Base-by-base conservation (phyloP, 139 green algal species). In the Tetradesmus lagerheimii region DNA sequence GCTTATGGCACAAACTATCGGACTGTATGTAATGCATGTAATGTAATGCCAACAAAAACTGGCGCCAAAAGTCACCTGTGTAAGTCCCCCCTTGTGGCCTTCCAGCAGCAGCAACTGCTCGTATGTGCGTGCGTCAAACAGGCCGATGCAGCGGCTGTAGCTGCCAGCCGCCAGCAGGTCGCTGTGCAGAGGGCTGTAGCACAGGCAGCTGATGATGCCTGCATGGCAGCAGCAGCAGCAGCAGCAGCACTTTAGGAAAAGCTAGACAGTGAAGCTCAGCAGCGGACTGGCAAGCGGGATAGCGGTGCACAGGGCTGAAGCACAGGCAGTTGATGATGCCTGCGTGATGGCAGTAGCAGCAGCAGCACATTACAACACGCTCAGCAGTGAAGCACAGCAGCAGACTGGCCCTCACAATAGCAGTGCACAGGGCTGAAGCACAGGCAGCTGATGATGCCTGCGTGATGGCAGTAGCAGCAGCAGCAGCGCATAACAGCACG, bases 131-230 rank as follows among this genome's bases (percentile, higher is more conserved):
- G 89, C 83, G 75, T 97, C 94, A 85, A 94, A 98, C 20, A 98
- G 45, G 29, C 93, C 95, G 4, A 96, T 91, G 16, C 64, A 90
- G 5, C 95, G 92, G 4, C 90, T 91, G 90, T 98, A 99, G 43
- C 95, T 95, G 76, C 97, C 97, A 0, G 95, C 95, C 9, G 96
- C 97, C 67, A 99, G 62, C 62, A 98, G 67, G 23, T 93, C 92
- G 29, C 66, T 34, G n/a, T 66, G 23, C 16, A 79, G 3, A 0
- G 95, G 93, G 88, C 91, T 95, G 91, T 93, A 95, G 4, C 94
- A 93, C 45, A 99, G 89, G 90, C 96, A 98, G 2, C 96, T 98
- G 16, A 99, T 89, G 53, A 99, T 97, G 81, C 97, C 97, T 96
- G 93, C 83, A 81, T n/a, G 1, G 47, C 0, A 76, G 67, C 23